Conservation (phyloP, 108 stramenopile genomes). For the Conticribra weissflogii region DNA sequence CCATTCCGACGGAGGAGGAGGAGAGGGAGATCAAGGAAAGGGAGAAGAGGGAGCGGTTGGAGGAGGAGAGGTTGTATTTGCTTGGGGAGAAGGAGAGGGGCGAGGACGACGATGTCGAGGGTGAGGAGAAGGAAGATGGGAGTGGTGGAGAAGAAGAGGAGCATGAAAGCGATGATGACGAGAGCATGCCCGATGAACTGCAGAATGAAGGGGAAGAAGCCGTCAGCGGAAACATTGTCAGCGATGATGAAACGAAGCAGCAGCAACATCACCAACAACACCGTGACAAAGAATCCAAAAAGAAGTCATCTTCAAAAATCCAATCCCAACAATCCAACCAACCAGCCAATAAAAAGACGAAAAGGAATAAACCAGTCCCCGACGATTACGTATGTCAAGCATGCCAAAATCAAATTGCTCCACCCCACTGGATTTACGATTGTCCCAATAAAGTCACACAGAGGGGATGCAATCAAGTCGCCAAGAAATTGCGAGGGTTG, state of each 20-base stretch:
- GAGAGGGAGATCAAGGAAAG: conserved; percentile 61
- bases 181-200: too few species aligned
- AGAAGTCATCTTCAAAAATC: conserved; percentile 5
- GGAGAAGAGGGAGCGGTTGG: conserved; percentile 62
- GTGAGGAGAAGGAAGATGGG: conserved; percentile 23
- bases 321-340: conserved; percentile 7
- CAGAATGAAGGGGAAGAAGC: conserved; percentile 23
- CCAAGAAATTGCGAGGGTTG: conserved; percentile 67
- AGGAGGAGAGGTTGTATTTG: conserved; percentile 53
- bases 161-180: conserved; percentile 37
- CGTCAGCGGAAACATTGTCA: conserved; percentile 3
- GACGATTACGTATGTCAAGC: conserved; percentile 83
- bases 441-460: conserved; percentile 80
- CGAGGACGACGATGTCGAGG: conserved; percentile 12
- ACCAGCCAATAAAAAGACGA: conserved; percentile 60
- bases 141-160: conserved; percentile 20
- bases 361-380: conserved; percentile 80
- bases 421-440: conserved; percentile 89
- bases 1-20: conserved; percentile 78
- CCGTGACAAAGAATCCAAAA: neutral
- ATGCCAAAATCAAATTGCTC: conserved; percentile 74
- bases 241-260: neutral
- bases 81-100: conserved; percentile 22
- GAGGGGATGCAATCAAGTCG: conserved; percentile 66
- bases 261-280: neutral